Evolutionary conservation across 345 rosid genomes (phyloP).

Genomic region (Gossypium turneri): DNA sequence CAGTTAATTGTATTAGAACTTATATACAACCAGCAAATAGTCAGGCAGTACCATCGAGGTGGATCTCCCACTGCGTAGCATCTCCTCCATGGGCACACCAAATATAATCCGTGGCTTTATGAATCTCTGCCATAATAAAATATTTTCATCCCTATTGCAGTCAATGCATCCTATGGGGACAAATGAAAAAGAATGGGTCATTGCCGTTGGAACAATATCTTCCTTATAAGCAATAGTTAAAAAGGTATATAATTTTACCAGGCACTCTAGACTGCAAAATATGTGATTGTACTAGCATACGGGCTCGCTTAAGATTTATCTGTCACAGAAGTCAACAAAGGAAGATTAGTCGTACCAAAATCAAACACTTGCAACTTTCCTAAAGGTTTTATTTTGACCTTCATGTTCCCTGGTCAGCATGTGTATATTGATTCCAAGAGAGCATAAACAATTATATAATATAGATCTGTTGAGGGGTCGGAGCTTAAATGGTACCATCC

Average conservation of each 20-base stretch:
- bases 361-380: background rate
- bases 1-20: background rate
- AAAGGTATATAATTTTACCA: conserved; percentile 36
- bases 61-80: conserved; percentile 50
- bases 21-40: background rate
- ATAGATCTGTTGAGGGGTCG: no score
- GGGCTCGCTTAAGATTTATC: conserved; percentile 97
- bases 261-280: conserved; percentile 48
- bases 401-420: background rate
- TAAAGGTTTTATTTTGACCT: background rate
- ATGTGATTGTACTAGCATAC: conserved; percentile 69
- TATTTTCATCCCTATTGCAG: conserved; percentile 75
- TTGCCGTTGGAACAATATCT: background rate
- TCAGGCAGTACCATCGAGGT: conserved; percentile 43
- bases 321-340: conserved; percentile 27
- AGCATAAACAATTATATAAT: background rate
- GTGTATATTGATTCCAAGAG: background rate
- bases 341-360: background rate
- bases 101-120: conserved; percentile 67
- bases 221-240: background rate
- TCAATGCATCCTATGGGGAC: conserved; percentile 59
- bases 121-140: conserved; percentile 74
- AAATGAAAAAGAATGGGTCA: background rate
- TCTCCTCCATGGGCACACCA: conserved; percentile 71
- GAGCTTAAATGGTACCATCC: no score